A percentile compares a stretch with the other conserved stretches of the same genome.
Evolutionary conservation across 306 rosid species (phyloP).

Genomic region (Cotoneaster glaucophyllus): DNA sequence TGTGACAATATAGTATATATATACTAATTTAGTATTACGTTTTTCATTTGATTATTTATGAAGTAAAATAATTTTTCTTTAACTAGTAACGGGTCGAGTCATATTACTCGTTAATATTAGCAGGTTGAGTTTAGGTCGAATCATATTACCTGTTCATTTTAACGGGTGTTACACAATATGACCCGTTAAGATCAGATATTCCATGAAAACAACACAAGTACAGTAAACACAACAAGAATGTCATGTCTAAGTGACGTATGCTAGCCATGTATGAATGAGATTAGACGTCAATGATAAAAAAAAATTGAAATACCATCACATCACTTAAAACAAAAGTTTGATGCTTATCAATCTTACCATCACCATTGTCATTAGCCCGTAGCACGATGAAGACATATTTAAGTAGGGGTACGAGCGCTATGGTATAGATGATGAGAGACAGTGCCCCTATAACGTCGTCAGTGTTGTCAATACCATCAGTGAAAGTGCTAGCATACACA

Average conservation of each 20-base stretch:
- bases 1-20: too few relatives aligned
- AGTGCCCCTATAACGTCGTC: conserved; percentile 63
- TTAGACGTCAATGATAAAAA: not conserved
- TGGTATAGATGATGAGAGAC: conserved; percentile 70
- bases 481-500: conserved; percentile 51
- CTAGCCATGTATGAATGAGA: not conserved
- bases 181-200: too few relatives aligned
- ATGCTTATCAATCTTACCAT: conserved; percentile 31
- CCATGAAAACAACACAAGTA: rapidly evolving
- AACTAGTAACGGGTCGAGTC: too few relatives aligned
- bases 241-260: too few relatives aligned
- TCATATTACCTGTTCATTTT: too few relatives aligned
- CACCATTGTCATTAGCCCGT: conserved; percentile 76
- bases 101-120: too few relatives aligned
- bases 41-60: too few relatives aligned
- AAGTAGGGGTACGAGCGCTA: conserved; percentile 49
- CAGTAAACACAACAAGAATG: too few relatives aligned
- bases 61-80: too few relatives aligned
- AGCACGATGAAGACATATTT: conserved; percentile 72
- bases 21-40: too few relatives aligned
- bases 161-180: too few relatives aligned
- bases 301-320: not conserved
- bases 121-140: too few relatives aligned
- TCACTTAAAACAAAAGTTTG: not conserved
- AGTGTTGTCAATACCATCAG: not conserved